Evolutionary conservation across 148 eudicot genomes (phyloP).

Genomic region (Drosera capensis): DNA sequence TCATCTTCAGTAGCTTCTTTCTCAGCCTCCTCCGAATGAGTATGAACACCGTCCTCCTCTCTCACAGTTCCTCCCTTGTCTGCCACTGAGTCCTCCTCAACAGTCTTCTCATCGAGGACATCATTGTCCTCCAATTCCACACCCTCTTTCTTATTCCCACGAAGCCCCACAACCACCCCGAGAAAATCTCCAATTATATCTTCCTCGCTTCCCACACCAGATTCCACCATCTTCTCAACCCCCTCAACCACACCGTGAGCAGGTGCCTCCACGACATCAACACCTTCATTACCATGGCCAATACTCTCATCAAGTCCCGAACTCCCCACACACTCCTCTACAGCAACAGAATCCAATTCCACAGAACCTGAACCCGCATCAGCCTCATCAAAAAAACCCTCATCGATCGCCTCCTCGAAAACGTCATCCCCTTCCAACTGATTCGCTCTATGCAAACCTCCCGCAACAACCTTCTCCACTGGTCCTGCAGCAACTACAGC

Average conservation of each 20-base stretch:
- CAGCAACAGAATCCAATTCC: slow-evolving; percentile 10
- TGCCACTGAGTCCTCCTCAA: slow-evolving; percentile 9
- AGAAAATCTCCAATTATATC: slow-evolving; percentile 23
- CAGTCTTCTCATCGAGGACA: slow-evolving; percentile 4
- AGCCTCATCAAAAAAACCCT: slow-evolving; percentile 11
- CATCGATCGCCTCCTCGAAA: slow-evolving; percentile 48
- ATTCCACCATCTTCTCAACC: not conserved
- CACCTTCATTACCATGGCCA: slow-evolving; percentile 4
- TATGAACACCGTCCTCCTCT: not conserved
- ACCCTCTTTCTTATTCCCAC: slow-evolving; percentile 9
- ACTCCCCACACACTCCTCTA: slow-evolving; percentile 7
- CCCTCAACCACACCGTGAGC: not conserved
- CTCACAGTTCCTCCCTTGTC: slow-evolving; percentile 8
- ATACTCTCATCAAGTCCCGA: slow-evolving; percentile 12
- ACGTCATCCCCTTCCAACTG: slow-evolving; percentile 42
- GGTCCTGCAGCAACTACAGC: slow-evolving; percentile 13
- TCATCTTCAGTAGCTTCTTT: too few relatives aligned
- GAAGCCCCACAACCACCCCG: slow-evolving; percentile 12
- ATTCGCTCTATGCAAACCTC: slow-evolving; percentile 20
- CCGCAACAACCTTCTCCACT: slow-evolving; percentile 15
- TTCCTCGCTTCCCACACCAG: slow-evolving; percentile 10
- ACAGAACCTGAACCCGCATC: slow-evolving; percentile 15
- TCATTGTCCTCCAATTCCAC: slow-evolving; percentile 13
- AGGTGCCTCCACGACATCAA: slow-evolving; percentile 1
- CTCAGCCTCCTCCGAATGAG: slow-evolving; percentile 12